These are phyloP conservation scores for Vigna hirtella DNA, from an alignment of 306 rosid genomes.

Conservation along the genomic window DNA sequence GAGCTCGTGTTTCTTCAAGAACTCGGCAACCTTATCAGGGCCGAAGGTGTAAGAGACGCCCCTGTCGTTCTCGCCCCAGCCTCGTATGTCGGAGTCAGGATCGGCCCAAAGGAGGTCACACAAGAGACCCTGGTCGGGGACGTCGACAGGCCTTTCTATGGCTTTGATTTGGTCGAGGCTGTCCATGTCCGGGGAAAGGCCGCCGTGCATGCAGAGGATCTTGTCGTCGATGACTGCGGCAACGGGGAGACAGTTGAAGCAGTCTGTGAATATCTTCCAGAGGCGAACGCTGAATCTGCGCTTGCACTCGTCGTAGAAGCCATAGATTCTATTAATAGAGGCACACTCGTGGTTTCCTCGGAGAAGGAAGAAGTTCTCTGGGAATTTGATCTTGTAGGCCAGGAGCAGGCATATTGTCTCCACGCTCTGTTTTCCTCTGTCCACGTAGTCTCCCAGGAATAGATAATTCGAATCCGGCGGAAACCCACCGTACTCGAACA, in stretches of 20 bases:
- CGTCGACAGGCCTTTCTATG: conserved; percentile 80
- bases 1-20: conserved; percentile 82
- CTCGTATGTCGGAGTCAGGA: conserved; percentile 71
- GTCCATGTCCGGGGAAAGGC: conserved; percentile 81
- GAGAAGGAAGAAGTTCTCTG: conserved; percentile 82
- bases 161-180: conserved; percentile 66
- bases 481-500: conserved; percentile 84
- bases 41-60: conserved; percentile 96
- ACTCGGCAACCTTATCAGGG: conserved; percentile 72
- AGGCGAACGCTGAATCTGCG: conserved; percentile 80
- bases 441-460: conserved; percentile 92
- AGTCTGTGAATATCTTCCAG: conserved; percentile 86
- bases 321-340: conserved; percentile 86
- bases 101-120: conserved; percentile 96
- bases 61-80: conserved; percentile 94
- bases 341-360: conserved; percentile 96
- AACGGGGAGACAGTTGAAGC: conserved; percentile 87
- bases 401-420: conserved; percentile 84
- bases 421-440: conserved; percentile 92
- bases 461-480: conserved; percentile 85
- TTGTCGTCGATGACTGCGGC: conserved; percentile 86
- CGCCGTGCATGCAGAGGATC: conserved; percentile 93
- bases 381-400: conserved; percentile 79
- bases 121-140: conserved; percentile 88
- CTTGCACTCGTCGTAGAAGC: conserved; percentile 92